These are phyloP conservation scores for Brassica juncea DNA, from an alignment of 345 rosid genomes.

Conservation along the genomic window DNA sequence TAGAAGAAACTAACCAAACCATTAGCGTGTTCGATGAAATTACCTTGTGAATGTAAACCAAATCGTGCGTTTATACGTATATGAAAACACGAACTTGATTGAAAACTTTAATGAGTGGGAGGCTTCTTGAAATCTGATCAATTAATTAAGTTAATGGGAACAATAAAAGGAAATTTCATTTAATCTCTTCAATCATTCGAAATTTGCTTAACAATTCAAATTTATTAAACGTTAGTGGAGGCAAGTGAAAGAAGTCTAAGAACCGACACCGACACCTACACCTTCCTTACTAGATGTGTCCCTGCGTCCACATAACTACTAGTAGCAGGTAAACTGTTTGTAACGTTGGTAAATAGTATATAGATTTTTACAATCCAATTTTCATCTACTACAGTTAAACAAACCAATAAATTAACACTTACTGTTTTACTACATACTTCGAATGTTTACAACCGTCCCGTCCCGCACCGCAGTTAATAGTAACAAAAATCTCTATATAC, in stretches of 20 bases:
- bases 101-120: neutral
- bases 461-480: no score
- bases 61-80: neutral
- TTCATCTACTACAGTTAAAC: neutral
- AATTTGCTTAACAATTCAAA: neutral
- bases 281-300: neutral
- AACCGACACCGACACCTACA: neutral
- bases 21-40: neutral
- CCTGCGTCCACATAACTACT: neutral
- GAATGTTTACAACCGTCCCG: no score
- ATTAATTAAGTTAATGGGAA: neutral
- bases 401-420: neutral
- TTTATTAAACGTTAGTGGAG: neutral
- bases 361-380: neutral
- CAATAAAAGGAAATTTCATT: neutral
- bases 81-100: neutral
- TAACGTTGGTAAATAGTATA: neutral
- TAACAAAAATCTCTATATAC: no score
- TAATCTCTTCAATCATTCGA: neutral
- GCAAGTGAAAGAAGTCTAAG: neutral
- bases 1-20: conserved; percentile 1
- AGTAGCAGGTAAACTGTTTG: neutral
- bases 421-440: no score
- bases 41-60: neutral
- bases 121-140: neutral